Base-by-base conservation (phyloP, 176 grass and related monocot genomes). In the Phoenix dactylifera region DNA sequence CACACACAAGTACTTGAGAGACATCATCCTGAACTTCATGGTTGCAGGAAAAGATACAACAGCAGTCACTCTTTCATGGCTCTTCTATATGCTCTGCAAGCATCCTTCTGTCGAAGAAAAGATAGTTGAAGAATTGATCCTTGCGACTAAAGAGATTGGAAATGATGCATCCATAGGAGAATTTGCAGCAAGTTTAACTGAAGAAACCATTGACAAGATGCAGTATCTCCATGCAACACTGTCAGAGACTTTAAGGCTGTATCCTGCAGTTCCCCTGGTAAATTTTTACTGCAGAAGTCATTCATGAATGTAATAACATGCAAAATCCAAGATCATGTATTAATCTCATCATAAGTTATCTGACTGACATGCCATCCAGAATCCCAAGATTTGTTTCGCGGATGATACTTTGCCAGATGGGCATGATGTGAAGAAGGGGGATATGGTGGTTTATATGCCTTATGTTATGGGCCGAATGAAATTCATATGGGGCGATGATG, bases 231-330 rank as follows among this genome's bases (percentile, higher is more conserved):
- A 82, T 4, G 82, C 82, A 18, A 30, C 75, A 0, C 54, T 90
- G 15, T 39, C 82, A 1, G 87, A 90, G 68, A 86, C 87, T 1
- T 67, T 90, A 4, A 80, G 87, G 23, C 12, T 86, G n/a, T 82
- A 86, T 79, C 87, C 87, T 62, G 82, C 79, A 28, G 58, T 90
- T 73, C 82, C 87, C 69, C 51, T 76, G 78, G 87, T 90, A 81
- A 16, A 72, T 69, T 22, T 61, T 53, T 24, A 16, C 28, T 6
- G 1, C 5, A 30, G 22, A 62, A 20, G 19, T 49, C 70, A 64
- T 53, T 22, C 6, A 5, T 51, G 51, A 20, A 14, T 75, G 7
- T 17, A 54, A 48, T 4, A 51, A 39, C 16, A 17, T 56, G 6
- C 5, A 58, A 56, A 30, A 30, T 5, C 28, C 6, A 30, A 6